These are phyloP conservation scores for Tolypocladium paradoxum DNA, from an alignment of 2,329 filamentous ascomycete species.

Conservation along the genomic window DNA sequence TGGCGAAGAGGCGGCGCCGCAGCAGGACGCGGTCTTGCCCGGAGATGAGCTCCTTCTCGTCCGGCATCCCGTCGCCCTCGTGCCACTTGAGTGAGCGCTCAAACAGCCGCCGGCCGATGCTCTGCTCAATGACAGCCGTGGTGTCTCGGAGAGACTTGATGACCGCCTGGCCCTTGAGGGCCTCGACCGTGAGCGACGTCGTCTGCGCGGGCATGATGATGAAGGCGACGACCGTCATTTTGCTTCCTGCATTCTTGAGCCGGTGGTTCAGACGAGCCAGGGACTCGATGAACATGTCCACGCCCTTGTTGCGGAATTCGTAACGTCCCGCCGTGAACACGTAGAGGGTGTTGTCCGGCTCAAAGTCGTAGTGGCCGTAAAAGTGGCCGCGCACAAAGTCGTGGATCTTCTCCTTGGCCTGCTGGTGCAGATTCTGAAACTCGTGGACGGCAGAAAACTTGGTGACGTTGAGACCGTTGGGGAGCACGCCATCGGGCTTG, in stretches of 20 bases:
- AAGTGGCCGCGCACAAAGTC: constrained; percentile 98
- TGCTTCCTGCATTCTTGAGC: constrained; percentile 74
- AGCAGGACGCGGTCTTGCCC: constrained; percentile 87
- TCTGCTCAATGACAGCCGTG: constrained; percentile 81
- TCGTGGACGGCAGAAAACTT: constrained; percentile 98
- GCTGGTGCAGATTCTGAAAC: constrained; percentile 95
- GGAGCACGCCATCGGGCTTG: constrained; percentile 91
- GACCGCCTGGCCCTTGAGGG: constrained; percentile 90
- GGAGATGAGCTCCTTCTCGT: constrained; percentile 93
- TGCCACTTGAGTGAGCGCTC: constrained; percentile 93
- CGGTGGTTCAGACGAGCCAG: constrained; percentile 89
- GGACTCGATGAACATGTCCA: constrained; percentile 99
- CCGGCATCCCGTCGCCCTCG: constrained; percentile 84
- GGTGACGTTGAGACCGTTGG: constrained; percentile 91
- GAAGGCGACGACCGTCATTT: constrained; percentile 91
- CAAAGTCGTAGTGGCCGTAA: constrained; percentile 96
- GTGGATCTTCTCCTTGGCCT: constrained; percentile 94
- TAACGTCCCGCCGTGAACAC: constrained; percentile 96
- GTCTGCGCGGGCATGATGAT: constrained; percentile 99
- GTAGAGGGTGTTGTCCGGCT: constrained; percentile 92
- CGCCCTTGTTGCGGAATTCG: constrained; percentile 96
- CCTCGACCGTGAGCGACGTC: constrained; percentile 86
- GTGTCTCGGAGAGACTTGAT: constrained; percentile 94
- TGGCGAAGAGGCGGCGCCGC: constrained; percentile 83
- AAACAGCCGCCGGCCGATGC: constrained; percentile 87